These are phyloP conservation scores for Alternaria triticimaculans DNA, from an alignment of 2,329 filamentous ascomycete species.

Conservation along the genomic window DNA sequence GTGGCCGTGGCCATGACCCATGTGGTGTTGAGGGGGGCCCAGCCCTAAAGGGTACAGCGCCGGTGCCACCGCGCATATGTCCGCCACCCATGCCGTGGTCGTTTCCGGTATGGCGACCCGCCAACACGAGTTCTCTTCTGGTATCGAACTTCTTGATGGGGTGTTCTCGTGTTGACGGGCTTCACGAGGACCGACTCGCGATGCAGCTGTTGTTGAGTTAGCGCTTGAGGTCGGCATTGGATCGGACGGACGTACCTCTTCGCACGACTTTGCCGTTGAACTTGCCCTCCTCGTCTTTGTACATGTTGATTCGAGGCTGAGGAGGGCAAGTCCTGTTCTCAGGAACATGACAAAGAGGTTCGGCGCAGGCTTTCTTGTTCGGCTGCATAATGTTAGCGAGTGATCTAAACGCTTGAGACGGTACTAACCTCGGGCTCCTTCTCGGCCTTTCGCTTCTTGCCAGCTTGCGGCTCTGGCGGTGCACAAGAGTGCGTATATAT, in stretches of 20 bases:
- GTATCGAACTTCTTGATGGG: background rate
- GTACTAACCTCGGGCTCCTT: background rate
- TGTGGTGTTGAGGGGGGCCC: conserved; percentile 73
- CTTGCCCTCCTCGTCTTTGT: background rate
- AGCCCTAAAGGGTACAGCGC: conserved; percentile 93
- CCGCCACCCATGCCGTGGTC: conserved; percentile 55
- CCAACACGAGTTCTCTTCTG: background rate
- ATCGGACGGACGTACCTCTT: background rate
- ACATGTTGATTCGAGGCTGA: background rate
- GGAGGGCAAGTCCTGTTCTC: background rate
- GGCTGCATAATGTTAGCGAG: background rate
- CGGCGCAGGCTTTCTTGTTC: background rate
- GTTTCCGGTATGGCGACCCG: background rate
- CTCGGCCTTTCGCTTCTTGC: background rate
- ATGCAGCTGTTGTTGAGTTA: background rate
- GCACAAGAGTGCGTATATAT: background rate
- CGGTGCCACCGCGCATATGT: conserved; percentile 75
- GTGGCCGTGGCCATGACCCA: conserved; percentile 61
- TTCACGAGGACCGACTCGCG: background rate
- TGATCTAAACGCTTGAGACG: background rate
- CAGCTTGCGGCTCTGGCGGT: background rate
- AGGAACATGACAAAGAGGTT: background rate
- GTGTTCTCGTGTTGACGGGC: background rate
- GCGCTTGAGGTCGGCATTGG: background rate
- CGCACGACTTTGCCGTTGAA: background rate